Base-by-base conservation (phyloP, 805 yeast genomes). In the Metschnikowia aberdeeniae region DNA sequence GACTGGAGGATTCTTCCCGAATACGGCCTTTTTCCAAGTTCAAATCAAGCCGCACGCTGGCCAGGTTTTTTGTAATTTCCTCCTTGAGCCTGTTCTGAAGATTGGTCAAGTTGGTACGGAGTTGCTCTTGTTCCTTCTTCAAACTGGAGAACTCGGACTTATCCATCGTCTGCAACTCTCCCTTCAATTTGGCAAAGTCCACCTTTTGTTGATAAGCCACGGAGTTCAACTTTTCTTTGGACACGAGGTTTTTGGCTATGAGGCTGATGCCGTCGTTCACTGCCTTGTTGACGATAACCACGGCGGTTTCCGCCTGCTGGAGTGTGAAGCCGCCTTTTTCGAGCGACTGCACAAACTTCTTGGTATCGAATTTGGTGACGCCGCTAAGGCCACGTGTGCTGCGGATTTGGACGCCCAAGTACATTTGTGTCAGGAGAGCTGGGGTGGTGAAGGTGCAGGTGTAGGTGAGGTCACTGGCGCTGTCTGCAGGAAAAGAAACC, bases 121-220 rank as follows among this genome's bases (percentile, higher is more conserved):
- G 73, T 43, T 89, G 75, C 56, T 92, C 98, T 59, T 87, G 92
- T 61, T 93, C 97, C 58, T 84, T 86, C 57, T 84, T 82, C 49
- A 92, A 76, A 42, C 81, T 80, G 47, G 86, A 82, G 59, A 87
- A 86, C 58, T 93, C 98, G 24, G 89, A 77, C 60, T 82, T 81
- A 67, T 93, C 98, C 64, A 88, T 79, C 40, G 89, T 82, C 56
- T 89, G 90, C 34, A 93, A 74, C 62, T 92, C 98, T 28, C 96
- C 95, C 59, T 90, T 84, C 49, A 93, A 76, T 60, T 92, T 92
- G 32, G 97, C 93, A 73, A 93, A 92, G 61, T 93, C 98, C 28
- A 93, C 97, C 56, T 92, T 88, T 58, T 93, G 98, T 62, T 92
- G 96, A 64, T 93, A 93, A 3, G 96, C 85, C 59, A 89, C 78